Conservation (phyloP, 2,329 filamentous ascomycete species). For the Botryotinia globosa region DNA sequence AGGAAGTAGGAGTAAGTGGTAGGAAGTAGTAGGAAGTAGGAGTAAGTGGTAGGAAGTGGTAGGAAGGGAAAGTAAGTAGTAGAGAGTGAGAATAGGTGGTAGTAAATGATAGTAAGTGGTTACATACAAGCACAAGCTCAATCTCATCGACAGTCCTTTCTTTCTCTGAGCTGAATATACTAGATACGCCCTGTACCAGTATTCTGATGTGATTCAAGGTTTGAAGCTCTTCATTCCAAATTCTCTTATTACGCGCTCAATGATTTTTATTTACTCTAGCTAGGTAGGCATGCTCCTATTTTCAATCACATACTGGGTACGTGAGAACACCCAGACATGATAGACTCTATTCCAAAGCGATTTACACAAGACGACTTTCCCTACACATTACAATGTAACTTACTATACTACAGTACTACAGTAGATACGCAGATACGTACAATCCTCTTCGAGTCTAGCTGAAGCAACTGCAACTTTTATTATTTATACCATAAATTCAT, state of each 20-base stretch:
- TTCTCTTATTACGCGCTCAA: neutral
- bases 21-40: too few relatives aligned
- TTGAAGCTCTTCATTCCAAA: neutral
- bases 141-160: neutral
- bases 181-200: too few relatives aligned
- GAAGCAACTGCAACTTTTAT: neutral
- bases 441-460: slow-evolving; percentile 14
- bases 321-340: neutral
- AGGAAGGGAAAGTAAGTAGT: neutral
- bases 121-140: neutral
- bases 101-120: too few relatives aligned
- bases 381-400: neutral
- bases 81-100: too few relatives aligned
- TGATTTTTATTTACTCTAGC: neutral
- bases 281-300: neutral
- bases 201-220: neutral
- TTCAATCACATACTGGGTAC: neutral
- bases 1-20: too few relatives aligned
- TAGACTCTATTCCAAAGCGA: neutral
- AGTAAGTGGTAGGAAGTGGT: too few relatives aligned
- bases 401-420: too few relatives aligned
- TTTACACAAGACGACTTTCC: neutral
- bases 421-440: neutral
- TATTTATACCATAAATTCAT: too few relatives aligned
- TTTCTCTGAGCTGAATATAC: neutral